A percentile compares a stretch with the other conserved stretches of the same genome.
These are phyloP conservation scores for Malassezia nana DNA, from an alignment of 1,284 basidiomycete genomes.

Conservation along the genomic window DNA sequence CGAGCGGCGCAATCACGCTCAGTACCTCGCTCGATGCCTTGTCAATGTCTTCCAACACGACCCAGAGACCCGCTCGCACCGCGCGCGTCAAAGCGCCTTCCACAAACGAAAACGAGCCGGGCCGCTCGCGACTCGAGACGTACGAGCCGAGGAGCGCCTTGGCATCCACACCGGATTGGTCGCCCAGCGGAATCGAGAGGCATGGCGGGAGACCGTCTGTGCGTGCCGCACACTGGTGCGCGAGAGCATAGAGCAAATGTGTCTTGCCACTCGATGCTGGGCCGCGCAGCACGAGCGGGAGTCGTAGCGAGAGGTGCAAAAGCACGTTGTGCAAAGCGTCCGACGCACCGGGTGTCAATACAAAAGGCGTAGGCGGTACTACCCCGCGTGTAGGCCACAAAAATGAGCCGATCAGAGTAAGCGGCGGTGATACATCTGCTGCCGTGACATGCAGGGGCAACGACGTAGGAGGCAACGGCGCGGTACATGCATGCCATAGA, in stretches of 20 bases:
- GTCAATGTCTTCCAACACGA: conserved; percentile 88
- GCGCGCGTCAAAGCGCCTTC: conserved; percentile 87
- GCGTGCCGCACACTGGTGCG: conserved; percentile 18
- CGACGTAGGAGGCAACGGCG: not conserved
- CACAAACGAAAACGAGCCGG: conserved; percentile 90
- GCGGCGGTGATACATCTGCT: not conserved
- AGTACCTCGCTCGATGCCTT: conserved; percentile 40
- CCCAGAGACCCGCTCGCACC: conserved; percentile 82
- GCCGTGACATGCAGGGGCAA: not conserved
- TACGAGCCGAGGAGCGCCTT: conserved; percentile 89
- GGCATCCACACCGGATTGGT: conserved; percentile 61
- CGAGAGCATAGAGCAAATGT: conserved; percentile 66
- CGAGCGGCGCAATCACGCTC: conserved; percentile 51
- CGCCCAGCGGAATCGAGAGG: conserved; percentile 72
- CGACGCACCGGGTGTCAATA: conserved; percentile 60
- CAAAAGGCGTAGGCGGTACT: conserved; percentile 30
- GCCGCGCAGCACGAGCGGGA: conserved; percentile 76
- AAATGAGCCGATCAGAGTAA: not conserved
- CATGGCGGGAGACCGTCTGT: conserved; percentile 53
- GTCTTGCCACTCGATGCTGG: conserved; percentile 83
- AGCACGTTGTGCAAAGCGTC: conserved; percentile 60
- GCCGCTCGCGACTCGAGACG: conserved; percentile 70
- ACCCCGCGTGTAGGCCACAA: not conserved
- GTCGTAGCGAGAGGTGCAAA: conserved; percentile 58
- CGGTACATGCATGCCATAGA: conserved; percentile 3